A percentile compares a stretch with the other conserved stretches of the same genome.
Conservation (phyloP, 768 basidiomycete genomes). For the Epithele typhae region DNA sequence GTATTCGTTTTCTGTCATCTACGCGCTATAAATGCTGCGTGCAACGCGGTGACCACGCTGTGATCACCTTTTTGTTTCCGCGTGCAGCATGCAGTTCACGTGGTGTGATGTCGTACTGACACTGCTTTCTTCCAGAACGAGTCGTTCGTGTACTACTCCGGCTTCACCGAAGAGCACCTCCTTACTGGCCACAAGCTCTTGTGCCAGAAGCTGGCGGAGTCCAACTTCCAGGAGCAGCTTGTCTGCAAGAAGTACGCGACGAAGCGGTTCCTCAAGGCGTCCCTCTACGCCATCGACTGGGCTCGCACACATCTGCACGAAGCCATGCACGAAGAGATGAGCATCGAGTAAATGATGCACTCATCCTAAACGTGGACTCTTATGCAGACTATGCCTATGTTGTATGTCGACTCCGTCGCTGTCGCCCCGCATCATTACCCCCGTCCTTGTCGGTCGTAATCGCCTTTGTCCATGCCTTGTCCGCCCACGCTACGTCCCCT, state of each 20-base stretch:
- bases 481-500: slow-evolving; percentile 11
- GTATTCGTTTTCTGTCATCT: slow-evolving; percentile 31
- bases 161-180: slow-evolving; percentile 86
- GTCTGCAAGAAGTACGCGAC: slow-evolving; percentile 95
- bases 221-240: slow-evolving; percentile 77
- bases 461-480: slow-evolving; percentile 9
- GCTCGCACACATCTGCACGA: slow-evolving; percentile 47
- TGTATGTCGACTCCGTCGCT: slow-evolving; percentile 7
- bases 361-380: slow-evolving; percentile 3
- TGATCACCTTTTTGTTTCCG: slow-evolving; percentile 14
- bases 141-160: slow-evolving; percentile 89
- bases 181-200: slow-evolving; percentile 76
- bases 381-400: slow-evolving; percentile 14
- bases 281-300: slow-evolving; percentile 73
- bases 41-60: slow-evolving; percentile 11
- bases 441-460: slow-evolving; percentile 8
- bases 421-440: slow-evolving; percentile 5
- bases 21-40: slow-evolving; percentile 11
- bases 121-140: slow-evolving; percentile 57
- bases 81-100: slow-evolving; percentile 15
- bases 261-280: slow-evolving; percentile 97
- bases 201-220: slow-evolving; percentile 76
- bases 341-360: slow-evolving; percentile 36
- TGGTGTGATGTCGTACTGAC: slow-evolving; percentile 22
- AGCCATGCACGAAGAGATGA: slow-evolving; percentile 37